phyloP scores from a whole-genome alignment of 2,329 filamentous ascomycete species.

The Tympanopsis confertula region DNA sequence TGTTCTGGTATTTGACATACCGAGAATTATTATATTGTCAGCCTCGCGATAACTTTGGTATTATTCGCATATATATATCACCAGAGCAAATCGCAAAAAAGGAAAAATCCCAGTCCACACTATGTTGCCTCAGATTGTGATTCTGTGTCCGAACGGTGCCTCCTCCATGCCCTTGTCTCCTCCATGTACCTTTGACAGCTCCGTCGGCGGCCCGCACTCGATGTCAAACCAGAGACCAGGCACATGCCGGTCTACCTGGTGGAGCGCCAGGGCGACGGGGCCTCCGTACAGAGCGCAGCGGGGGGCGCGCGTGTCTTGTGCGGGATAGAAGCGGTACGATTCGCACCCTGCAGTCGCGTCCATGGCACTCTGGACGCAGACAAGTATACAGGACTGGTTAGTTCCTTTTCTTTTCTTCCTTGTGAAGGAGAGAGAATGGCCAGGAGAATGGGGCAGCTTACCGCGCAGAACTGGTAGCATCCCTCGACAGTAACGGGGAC shows the following conservation, averaged over 20 bases:
- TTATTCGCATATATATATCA: too few species aligned
- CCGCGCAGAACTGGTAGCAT: conserved; percentile 28
- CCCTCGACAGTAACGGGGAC: conserved; percentile 23
- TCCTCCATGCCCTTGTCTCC: too few species aligned
- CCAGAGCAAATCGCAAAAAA: too few species aligned
- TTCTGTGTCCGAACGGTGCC: too few species aligned
- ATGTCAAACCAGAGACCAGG: conserved; percentile 22
- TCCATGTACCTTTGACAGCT: too few species aligned
- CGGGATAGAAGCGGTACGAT: conserved; percentile 21
- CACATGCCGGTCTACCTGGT: conserved; percentile 14
- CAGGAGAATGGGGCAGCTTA: conserved; percentile 8
- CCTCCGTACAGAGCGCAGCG: conserved; percentile 23
- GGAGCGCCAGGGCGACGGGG: conserved; percentile 15
- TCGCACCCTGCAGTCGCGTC: conserved; percentile 17
- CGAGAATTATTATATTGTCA: too few species aligned
- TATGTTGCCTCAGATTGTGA: too few species aligned
- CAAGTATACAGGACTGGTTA: background rate
- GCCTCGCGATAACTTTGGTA: too few species aligned
- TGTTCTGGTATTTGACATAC: too few species aligned
- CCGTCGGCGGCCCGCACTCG: conserved; percentile 19
- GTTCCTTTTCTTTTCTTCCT: too few species aligned
- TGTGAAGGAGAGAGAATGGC: too few species aligned
- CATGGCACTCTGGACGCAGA: conserved; percentile 14
- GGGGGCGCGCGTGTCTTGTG: conserved; percentile 14
- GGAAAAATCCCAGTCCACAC: too few species aligned